Percentiles rank a stretch among this genome's conserved stretches.
Conservation (phyloP, 176 grass and related monocot species). For the Secale cereale region DNA sequence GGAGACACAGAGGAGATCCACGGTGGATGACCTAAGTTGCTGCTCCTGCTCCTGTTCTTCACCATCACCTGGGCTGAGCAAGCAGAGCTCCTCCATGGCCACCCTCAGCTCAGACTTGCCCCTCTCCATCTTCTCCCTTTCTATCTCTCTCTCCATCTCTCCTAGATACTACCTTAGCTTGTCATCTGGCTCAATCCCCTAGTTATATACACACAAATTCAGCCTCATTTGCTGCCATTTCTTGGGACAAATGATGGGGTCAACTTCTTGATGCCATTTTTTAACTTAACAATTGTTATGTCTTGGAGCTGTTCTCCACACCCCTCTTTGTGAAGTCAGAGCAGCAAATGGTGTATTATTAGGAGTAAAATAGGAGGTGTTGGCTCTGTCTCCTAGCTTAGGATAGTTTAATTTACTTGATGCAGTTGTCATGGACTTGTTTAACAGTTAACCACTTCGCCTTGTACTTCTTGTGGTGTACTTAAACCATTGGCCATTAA, state of each 20-base stretch:
- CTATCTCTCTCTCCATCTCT: slow-evolving; percentile 52
- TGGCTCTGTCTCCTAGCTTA: slow-evolving; percentile 15
- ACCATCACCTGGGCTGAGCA: slow-evolving; percentile 28
- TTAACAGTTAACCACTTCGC: slow-evolving; percentile 12
- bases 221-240: slow-evolving; percentile 24
- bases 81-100: slow-evolving; percentile 63
- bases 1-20: slow-evolving; percentile 57
- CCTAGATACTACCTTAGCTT: slow-evolving; percentile 22
- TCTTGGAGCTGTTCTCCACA: slow-evolving; percentile 22
- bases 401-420: slow-evolving; percentile 18
- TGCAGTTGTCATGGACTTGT: slow-evolving; percentile 23
- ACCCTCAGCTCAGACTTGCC: slow-evolving; percentile 63
- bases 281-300: background rate
- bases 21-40: slow-evolving; percentile 46
- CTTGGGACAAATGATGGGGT: slow-evolving; percentile 38
- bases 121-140: slow-evolving; percentile 48
- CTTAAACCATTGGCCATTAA: slow-evolving; percentile 7
- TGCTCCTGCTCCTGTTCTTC: slow-evolving; percentile 26
- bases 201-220: slow-evolving; percentile 10
- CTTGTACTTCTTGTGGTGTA: slow-evolving; percentile 10
- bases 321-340: slow-evolving; percentile 38
- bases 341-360: slow-evolving; percentile 25
- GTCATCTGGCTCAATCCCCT: background rate
- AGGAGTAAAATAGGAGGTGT: slow-evolving; percentile 24
- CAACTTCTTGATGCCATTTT: slow-evolving; percentile 39